Conservation (phyloP, 352 stramenopile species). For the Phytopythium mirpurense region DNA sequence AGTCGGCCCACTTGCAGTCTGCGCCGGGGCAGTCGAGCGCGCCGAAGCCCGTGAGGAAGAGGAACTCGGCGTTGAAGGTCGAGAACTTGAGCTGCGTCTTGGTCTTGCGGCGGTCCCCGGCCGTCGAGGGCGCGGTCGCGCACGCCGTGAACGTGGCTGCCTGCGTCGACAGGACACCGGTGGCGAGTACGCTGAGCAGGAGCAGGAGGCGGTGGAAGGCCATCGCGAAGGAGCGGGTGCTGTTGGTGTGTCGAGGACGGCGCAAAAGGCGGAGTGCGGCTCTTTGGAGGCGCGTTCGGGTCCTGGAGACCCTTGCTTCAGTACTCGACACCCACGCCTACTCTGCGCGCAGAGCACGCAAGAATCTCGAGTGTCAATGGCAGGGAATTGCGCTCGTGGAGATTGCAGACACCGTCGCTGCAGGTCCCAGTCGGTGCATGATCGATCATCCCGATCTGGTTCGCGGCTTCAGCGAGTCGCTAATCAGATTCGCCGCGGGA, state of each 20-base stretch:
- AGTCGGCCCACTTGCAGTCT: slow-evolving; percentile 49
- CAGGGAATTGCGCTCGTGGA: no score
- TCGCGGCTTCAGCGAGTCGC: no score
- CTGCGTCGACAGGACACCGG: slow-evolving; percentile 13
- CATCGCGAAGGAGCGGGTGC: neutral
- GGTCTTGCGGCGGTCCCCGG: slow-evolving; percentile 35
- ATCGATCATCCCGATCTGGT: no score
- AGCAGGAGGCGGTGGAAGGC: neutral
- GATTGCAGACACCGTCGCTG: no score
- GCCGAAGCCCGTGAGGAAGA: slow-evolving; percentile 43
- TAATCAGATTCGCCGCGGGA: no score
- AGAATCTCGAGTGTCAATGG: no score
- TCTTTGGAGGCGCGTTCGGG: no score
- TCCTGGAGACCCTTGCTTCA: no score
- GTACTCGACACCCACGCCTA: no score
- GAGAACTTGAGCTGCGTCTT: slow-evolving; percentile 55
- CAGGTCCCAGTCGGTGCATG: no score
- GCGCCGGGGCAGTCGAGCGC: slow-evolving; percentile 35
- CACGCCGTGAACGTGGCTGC: slow-evolving; percentile 39
- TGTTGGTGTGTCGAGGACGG: neutral
- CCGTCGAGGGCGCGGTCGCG: slow-evolving; percentile 29
- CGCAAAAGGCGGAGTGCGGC: neutral
- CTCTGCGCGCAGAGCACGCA: no score
- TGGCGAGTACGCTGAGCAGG: slow-evolving; percentile 11
- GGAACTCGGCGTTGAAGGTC: slow-evolving; percentile 61